Percentiles rank a stretch among this genome's conserved stretches.
These are phyloP conservation scores for Pythium folliculosum DNA, from an alignment of 352 stramenopile species.

Conservation along the genomic window DNA sequence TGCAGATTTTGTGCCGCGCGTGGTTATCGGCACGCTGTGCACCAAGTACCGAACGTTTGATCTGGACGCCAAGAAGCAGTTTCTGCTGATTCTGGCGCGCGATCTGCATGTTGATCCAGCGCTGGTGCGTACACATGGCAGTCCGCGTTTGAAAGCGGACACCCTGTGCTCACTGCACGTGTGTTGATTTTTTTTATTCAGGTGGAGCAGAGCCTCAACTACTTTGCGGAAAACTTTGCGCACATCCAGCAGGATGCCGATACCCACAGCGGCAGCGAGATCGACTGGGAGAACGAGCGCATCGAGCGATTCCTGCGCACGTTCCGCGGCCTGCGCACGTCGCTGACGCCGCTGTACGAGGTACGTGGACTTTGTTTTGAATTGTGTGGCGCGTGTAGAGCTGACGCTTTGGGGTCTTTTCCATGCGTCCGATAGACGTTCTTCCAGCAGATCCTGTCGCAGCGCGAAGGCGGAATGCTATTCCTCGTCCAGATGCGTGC, in stretches of 20 bases:
- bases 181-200: constrained; percentile 15
- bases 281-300: constrained; percentile 72
- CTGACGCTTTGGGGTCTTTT: neutral
- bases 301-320: constrained; percentile 79
- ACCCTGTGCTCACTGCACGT: neutral
- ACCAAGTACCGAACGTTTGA: constrained; percentile 60
- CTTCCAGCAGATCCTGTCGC: constrained; percentile 84
- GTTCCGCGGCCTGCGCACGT: constrained; percentile 59
- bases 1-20: constrained; percentile 77
- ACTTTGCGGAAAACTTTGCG: constrained; percentile 56
- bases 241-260: constrained; percentile 44
- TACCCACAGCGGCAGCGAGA: constrained; percentile 21
- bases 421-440: constrained; percentile 56
- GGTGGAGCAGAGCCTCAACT: constrained; percentile 54
- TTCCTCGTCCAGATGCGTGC: constrained; percentile 81
- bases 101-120: constrained; percentile 70
- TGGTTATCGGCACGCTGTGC: constrained; percentile 72
- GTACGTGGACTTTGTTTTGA: constrained; percentile 19
- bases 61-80: constrained; percentile 82
- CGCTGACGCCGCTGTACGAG: constrained; percentile 67
- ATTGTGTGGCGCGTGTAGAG: neutral
- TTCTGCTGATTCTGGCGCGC: constrained; percentile 73
- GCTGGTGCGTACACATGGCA: constrained; percentile 23
- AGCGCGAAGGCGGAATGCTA: constrained; percentile 78
- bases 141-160: neutral